Evolutionary conservation across 2,329 filamentous ascomycete species (phyloP).

Genomic region (Colletotrichum sojae): DNA sequence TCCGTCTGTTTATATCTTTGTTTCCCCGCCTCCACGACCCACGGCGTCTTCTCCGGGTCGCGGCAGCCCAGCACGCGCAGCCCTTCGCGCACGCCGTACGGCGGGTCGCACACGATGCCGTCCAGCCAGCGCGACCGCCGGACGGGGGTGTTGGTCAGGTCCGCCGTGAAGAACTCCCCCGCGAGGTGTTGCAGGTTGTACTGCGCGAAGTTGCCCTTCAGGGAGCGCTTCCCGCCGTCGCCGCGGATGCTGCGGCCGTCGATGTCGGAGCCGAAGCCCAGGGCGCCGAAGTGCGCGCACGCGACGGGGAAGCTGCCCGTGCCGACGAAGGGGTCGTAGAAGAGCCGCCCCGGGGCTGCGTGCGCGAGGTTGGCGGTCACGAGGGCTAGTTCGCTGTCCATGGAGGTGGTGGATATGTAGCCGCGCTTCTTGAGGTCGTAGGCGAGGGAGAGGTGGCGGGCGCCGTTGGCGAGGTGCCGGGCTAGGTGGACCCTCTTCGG

Average conservation of each 20-base stretch:
- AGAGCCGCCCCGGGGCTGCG: conserved; percentile 84
- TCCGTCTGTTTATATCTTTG: conserved; percentile 75
- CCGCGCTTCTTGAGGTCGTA: conserved; percentile 93
- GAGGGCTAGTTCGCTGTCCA: conserved; percentile 95
- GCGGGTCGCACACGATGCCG: conserved; percentile 94
- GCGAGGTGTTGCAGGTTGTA: conserved; percentile 79
- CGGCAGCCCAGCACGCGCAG: conserved; percentile 87
- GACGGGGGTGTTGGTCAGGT: conserved; percentile 90
- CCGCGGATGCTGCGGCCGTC: conserved; percentile 92
- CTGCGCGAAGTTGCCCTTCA: conserved; percentile 83
- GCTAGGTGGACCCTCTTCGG: conserved; percentile 74
- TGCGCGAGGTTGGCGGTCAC: conserved; percentile 93
- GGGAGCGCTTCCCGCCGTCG: conserved; percentile 65
- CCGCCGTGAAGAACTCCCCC: conserved; percentile 85
- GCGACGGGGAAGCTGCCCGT: conserved; percentile 94
- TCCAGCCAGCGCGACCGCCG: conserved; percentile 76
- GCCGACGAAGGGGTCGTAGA: conserved; percentile 96
- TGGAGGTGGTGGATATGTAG: conserved; percentile 96
- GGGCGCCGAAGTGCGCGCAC: conserved; percentile 89
- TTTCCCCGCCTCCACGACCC: conserved; percentile 78
- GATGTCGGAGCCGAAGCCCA: conserved; percentile 90
- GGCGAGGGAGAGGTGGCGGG: conserved; percentile 76
- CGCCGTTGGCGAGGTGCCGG: conserved; percentile 76
- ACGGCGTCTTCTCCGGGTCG: conserved; percentile 72
- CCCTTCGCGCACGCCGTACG: conserved; percentile 95